phyloP scores from a whole-genome alignment of 2,329 filamentous ascomycete genomes.

The Leptosphaerulina australis region DNA sequence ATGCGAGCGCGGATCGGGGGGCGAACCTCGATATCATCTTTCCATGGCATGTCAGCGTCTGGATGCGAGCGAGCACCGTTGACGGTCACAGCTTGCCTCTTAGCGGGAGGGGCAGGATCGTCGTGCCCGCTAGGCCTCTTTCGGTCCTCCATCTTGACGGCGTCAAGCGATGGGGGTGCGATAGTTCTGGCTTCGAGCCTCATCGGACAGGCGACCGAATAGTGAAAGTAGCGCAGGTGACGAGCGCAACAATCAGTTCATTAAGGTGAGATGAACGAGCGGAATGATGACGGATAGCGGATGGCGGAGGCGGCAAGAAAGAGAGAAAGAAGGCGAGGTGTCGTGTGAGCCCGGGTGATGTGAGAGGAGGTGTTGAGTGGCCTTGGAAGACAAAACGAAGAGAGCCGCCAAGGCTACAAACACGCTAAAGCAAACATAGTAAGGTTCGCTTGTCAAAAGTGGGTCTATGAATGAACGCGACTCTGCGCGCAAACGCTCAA shows the following conservation, averaged over 20 bases:
- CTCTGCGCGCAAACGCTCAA: slow-evolving; percentile 1
- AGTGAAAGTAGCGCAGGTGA: slow-evolving; percentile 25
- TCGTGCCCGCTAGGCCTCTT: slow-evolving; percentile 89
- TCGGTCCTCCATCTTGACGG: slow-evolving; percentile 98
- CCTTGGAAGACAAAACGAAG: slow-evolving; percentile 15
- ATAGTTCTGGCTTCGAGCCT: slow-evolving; percentile 76
- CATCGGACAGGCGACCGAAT: slow-evolving; percentile 70
- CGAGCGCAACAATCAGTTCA: slow-evolving; percentile 27
- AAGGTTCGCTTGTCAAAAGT: background rate
- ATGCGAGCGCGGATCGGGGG: slow-evolving; percentile 38
- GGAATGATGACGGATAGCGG: slow-evolving; percentile 35
- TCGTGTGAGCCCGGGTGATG: slow-evolving; percentile 34
- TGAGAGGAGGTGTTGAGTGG: slow-evolving; percentile 6
- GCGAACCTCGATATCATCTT: slow-evolving; percentile 76
- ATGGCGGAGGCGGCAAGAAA: slow-evolving; percentile 27
- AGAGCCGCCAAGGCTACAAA: background rate
- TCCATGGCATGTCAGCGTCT: slow-evolving; percentile 71
- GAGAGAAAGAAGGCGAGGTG: slow-evolving; percentile 22
- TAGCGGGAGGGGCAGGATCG: slow-evolving; percentile 85
- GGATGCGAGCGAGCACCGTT: slow-evolving; percentile 75
- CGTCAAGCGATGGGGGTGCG: slow-evolving; percentile 76
- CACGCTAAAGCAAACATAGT: background rate
- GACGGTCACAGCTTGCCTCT: slow-evolving; percentile 76
- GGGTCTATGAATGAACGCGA: slow-evolving; percentile 11
- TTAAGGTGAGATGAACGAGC: slow-evolving; percentile 20